Base-by-base conservation (phyloP, 2,329 filamentous ascomycete genomes). In the Ascochyta fabae region DNA sequence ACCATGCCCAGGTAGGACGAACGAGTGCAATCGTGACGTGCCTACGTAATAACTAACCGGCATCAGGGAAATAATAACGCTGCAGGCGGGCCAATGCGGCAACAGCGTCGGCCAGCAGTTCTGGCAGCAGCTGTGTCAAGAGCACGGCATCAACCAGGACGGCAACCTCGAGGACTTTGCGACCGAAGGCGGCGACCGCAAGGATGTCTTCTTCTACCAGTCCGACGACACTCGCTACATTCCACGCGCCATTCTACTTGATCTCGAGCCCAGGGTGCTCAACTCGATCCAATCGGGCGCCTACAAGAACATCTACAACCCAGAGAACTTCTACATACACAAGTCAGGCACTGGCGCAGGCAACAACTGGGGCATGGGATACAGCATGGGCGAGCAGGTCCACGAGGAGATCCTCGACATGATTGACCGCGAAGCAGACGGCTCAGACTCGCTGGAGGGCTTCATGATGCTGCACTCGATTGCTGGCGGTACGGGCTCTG, bases 401-500 rank as follows among this genome's bases (percentile, higher is more conserved):
- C 92, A 94, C 67, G 95, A 99, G 76, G 95, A 99, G 75, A 92
- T 99, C 52, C 91, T 99, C 84, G 96, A 99, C 75, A 99, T 99
- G 92, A 96, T 99, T 70, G 95, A 99, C 74, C 89, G 95, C 58
- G 95, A 99, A 76, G 95, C 96, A 15, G 95, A 99, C 77, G 96
- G 96, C 29, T 98, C 94, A 74, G 95, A 99, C 77, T 97, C 93
- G 48, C 83, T 99, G 4, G 95, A 99, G 82, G 95, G 95, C 35
- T 99, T 99, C 80, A 99, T 99, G 95, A 87, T 99, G 77, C 84
- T 99, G 61, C 95, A 99, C 76, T 98, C 95, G 3, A 99, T 99
- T 71, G 96, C 95, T 39, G 95, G 95, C 59, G 95, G 95, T 53
- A 99, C 95, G 16, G 95, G 95, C 8, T 97, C 93, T 22, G 95